Base-by-base conservation (phyloP, 208 protist genomes). In the Leishmania arabica region DNA sequence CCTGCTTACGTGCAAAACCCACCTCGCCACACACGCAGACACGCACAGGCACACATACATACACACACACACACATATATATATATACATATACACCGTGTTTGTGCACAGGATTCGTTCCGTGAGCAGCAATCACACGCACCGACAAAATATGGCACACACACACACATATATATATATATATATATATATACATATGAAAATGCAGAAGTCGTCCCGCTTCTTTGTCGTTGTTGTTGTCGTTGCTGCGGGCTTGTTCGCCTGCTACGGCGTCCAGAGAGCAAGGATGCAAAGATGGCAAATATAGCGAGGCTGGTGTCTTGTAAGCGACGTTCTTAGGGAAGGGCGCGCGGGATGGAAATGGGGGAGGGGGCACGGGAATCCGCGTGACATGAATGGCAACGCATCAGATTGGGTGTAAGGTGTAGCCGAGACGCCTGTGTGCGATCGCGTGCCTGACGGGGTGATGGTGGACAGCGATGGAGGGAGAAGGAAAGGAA, bases 401-500 rank as follows among this genome's bases (percentile, higher is more conserved):
- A n/a, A n/a, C 24, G 56, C 56, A 5, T 62, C 51, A 9, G 8
- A 62, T 31, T 31, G 6, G 17, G 24, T 24, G 24, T n/a, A 62
- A 62, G 19, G 27, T n/a, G 24, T 62, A 8, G 56, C 56, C 24
- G 19, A 13, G 8, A 62, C 24, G 24, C 17, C 19, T 62, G 56
- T 62, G 27, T 13, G 24, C 56, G 27, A n/a, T 4, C 7, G 7
- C 27, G 4, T 31, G 27, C 6, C 5, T 62, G 56, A n/a, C 24
- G 56, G 24, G 56, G 24, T 56, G 56, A 27, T 76, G 49, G 27
- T 24, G 49, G 53, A 17, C 34, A 53, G n/a, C 42, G 31, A 76
- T 54, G 49, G 45, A 58, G n/a, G 45, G n/a, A 62, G 72, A 66
- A 71, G 64, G 66, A 64, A 78, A 34, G n/a, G 49, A 1, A 60